Percentiles rank a stretch among this genome's conserved stretches.
These are phyloP conservation scores for Eimeria falciformis DNA, from an alignment of 169 alveolate genomes.

Conservation along the genomic window DNA sequence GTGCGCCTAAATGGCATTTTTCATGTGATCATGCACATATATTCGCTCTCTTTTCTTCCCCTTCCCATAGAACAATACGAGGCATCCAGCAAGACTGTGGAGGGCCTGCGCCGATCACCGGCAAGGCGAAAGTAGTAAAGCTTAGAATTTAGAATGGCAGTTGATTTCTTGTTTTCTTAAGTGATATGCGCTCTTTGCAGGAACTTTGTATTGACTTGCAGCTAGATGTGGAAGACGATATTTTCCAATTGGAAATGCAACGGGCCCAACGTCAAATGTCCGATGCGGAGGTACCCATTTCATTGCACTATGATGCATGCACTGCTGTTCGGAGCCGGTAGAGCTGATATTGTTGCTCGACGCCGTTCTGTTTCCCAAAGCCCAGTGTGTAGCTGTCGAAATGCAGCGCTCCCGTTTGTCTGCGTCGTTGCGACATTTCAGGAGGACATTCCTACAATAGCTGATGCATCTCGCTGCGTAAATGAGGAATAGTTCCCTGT, in stretches of 20 bases:
- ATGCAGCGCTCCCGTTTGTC: background rate
- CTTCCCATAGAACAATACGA: background rate
- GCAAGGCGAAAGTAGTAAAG: background rate
- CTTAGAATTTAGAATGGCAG: background rate
- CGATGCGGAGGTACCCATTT: constrained; percentile 20
- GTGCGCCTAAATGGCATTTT: background rate
- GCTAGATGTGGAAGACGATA: constrained; percentile 58
- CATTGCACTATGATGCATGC: background rate
- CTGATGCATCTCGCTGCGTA: constrained; percentile 9
- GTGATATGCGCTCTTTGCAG: background rate
- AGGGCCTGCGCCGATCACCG: background rate
- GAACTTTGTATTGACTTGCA: constrained; percentile 28
- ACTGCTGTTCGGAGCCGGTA: background rate
- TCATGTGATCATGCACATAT: background rate
- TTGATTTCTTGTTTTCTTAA: background rate
- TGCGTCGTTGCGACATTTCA: background rate
- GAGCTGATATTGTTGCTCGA: background rate
- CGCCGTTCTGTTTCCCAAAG: background rate
- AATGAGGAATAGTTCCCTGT: background rate
- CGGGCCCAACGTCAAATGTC: constrained; percentile 14
- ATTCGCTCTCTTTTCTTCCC: background rate
- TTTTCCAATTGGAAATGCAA: background rate
- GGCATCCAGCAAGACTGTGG: background rate
- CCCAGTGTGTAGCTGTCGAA: background rate
- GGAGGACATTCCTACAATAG: constrained; percentile 57